Percentiles rank a stretch among this genome's conserved stretches.
Conservation (phyloP, 495 filamentous ascomycete genomes). For the Aspergillus heteromorphus region DNA sequence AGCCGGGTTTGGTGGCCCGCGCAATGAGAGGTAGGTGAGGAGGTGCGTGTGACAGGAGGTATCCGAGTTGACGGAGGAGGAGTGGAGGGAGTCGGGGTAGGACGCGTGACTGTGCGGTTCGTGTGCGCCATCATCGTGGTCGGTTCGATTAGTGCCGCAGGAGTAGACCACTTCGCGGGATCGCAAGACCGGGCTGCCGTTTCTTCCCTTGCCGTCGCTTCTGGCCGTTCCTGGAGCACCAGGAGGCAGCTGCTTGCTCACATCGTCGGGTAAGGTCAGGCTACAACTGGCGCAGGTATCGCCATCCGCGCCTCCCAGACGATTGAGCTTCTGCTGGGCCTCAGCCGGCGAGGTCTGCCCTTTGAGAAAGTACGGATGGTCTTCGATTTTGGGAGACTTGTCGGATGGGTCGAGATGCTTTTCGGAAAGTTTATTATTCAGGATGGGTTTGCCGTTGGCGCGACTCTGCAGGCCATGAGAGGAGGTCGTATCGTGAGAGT, state of each 20-base stretch:
- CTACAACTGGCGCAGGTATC: slow-evolving; percentile 57
- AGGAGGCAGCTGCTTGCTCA: slow-evolving; percentile 48
- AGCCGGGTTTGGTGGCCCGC: slow-evolving; percentile 65
- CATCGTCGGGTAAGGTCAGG: slow-evolving; percentile 48
- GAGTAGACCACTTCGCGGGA: slow-evolving; percentile 46
- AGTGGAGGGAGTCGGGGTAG: slow-evolving; percentile 40
- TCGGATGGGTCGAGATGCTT: slow-evolving; percentile 16
- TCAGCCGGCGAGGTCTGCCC: slow-evolving; percentile 27
- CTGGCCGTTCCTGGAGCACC: slow-evolving; percentile 48
- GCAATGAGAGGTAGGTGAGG: slow-evolving; percentile 79
- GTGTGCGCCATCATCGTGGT: slow-evolving; percentile 32
- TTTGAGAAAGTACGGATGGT: slow-evolving; percentile 41
- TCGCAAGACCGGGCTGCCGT: slow-evolving; percentile 54
- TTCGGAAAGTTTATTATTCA: slow-evolving; percentile 11
- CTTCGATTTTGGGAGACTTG: slow-evolving; percentile 37
- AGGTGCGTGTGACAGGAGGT: slow-evolving; percentile 67
- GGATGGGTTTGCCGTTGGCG: slow-evolving; percentile 12
- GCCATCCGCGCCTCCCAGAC: slow-evolving; percentile 32
- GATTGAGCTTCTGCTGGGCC: slow-evolving; percentile 28
- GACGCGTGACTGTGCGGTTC: slow-evolving; percentile 36
- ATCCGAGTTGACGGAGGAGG: slow-evolving; percentile 42
- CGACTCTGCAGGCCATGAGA: slow-evolving; percentile 17
- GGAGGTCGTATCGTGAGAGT: slow-evolving; percentile 24
- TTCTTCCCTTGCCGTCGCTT: slow-evolving; percentile 44
- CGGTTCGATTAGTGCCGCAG: slow-evolving; percentile 37